Base-by-base conservation (phyloP, 2,329 filamentous ascomycete species). In the Dothistroma pini region DNA sequence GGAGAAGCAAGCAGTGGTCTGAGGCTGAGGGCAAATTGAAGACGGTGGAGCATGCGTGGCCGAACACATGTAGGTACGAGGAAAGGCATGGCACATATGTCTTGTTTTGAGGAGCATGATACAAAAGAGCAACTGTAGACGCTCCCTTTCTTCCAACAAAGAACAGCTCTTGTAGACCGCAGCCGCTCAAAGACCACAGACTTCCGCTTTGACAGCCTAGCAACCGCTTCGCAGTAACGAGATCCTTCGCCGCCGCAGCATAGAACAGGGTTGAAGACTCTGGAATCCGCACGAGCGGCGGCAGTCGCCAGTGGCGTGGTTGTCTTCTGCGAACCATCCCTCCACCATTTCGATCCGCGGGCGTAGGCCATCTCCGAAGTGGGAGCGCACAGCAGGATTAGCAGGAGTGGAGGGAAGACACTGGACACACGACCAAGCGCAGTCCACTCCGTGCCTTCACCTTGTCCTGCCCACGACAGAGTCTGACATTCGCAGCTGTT, bases 241-340 rank as follows among this genome's bases (percentile, higher is more conserved):
- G 14, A 16, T 41, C 25, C 2, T 29, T 29, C 22, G 53, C 31
- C 41, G 22, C 35, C 22, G 14, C 21, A 49, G 34, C n/a, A n/a
- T n/a, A 57, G 8, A 4, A 49, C 50, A 57, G 47, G 55, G 55
- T 41, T 51, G 55, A 57, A 57, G 55, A 50, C 25, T 50, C 55
- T 57, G 35, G 55, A 57, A 35, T 6, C 11, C 31, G 10, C 51
- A 21, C 25, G 31, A 41, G 22, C 41, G 48, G 25, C 25, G n/a
- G 21, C 52, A 38, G 16, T 22, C 52, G 19, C 12, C 54, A 34
- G 55, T 51, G 55, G 55, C 55, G 55, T 57, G 55, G 55, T 32
- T 57, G 55, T 56, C 55, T 57, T 25, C 19, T 19, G 55, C 44
- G 55, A 49, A 22, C 55, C 41, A 25, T 12, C 35, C 29, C 32